phyloP scores from a whole-genome alignment of 768 basidiomycete genomes.

The Pleurotus ostreatus region DNA sequence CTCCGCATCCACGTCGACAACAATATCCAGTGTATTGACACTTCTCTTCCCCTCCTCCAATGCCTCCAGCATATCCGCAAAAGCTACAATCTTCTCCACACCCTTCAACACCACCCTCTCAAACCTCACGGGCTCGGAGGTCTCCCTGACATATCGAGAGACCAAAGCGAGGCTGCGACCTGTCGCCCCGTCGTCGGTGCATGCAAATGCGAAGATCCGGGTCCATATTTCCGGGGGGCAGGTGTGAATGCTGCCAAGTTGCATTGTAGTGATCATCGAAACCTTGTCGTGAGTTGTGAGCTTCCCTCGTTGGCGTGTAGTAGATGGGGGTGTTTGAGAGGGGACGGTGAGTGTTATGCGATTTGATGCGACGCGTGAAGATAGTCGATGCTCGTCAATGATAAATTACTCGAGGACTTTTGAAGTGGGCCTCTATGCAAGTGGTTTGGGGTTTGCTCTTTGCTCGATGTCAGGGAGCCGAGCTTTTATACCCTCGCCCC shows the following conservation, averaged over 20 bases:
- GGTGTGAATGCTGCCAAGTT: background rate
- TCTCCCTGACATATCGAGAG: conserved; percentile 23
- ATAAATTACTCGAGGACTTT: too few relatives aligned
- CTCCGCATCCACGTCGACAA: background rate
- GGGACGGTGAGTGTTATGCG: too few relatives aligned
- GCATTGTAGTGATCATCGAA: too few relatives aligned
- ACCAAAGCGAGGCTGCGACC: conserved; percentile 32
- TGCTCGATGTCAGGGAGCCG: too few relatives aligned
- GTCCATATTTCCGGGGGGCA: conserved; percentile 24
- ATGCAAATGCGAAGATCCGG: conserved; percentile 28
- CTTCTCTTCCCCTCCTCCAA: background rate
- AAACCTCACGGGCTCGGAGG: conserved; percentile 17
- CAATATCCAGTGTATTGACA: conserved; percentile 1
- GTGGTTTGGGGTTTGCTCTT: too few relatives aligned
- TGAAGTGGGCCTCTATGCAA: too few relatives aligned
- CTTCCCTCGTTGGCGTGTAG: too few relatives aligned
- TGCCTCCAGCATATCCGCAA: background rate
- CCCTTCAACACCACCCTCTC: background rate
- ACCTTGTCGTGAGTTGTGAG: too few relatives aligned
- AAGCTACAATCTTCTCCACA: background rate
- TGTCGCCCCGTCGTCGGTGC: conserved; percentile 30
- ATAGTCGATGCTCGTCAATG: too few relatives aligned
- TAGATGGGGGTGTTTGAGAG: too few relatives aligned
- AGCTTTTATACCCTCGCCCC: too few relatives aligned
- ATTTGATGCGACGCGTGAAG: too few relatives aligned